phyloP scores from a whole-genome alignment of 495 filamentous ascomycete genomes.

The Talaromyces thailandensis region DNA sequence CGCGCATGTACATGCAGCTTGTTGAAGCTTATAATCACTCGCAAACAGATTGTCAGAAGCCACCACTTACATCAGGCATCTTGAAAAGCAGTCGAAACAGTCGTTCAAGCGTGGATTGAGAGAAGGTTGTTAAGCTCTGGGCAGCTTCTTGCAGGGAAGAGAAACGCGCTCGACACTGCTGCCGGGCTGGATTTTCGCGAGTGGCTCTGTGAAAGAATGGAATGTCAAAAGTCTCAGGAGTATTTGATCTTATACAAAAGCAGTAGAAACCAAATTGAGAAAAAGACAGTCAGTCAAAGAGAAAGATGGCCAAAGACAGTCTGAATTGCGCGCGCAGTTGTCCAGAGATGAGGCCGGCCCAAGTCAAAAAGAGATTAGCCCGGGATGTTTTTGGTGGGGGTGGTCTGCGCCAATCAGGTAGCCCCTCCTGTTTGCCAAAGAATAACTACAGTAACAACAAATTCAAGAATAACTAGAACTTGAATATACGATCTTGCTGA shows the following conservation, averaged over 20 bases:
- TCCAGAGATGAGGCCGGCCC: conserved; percentile 6
- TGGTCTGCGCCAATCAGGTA: neutral
- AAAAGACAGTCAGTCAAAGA: neutral
- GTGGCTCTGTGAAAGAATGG: neutral
- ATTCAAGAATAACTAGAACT: neutral
- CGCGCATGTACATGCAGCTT: neutral
- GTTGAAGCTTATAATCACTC: neutral
- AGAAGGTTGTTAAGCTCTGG: neutral
- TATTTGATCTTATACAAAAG: neutral
- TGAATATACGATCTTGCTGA: neutral
- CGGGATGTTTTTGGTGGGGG: conserved; percentile 1
- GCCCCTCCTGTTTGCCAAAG: neutral
- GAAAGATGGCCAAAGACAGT: neutral
- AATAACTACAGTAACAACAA: neutral
- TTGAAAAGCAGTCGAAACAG: conserved; percentile 9
- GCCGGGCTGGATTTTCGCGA: neutral
- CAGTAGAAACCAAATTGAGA: neutral
- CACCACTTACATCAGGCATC: conserved; percentile 39
- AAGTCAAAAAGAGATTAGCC: conserved; percentile 6
- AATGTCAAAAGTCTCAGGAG: neutral
- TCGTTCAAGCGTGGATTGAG: neutral
- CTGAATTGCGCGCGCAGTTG: neutral
- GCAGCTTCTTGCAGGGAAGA: neutral
- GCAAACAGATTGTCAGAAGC: neutral
- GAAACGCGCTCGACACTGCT: neutral